Conservation (phyloP, 768 basidiomycete genomes). For the Suillus hirtellus region DNA sequence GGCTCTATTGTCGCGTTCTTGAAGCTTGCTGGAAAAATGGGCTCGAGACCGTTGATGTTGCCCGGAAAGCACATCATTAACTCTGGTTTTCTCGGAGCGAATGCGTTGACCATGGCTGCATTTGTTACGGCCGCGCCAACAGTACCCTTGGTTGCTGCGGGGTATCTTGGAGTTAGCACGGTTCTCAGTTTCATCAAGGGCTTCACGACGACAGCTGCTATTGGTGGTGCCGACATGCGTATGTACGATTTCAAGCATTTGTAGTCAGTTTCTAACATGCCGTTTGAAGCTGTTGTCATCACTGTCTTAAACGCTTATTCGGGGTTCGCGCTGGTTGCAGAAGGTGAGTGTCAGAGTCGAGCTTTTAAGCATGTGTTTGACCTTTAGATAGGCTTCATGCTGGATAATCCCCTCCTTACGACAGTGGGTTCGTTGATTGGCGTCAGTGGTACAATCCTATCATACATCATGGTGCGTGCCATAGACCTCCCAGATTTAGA, state of each 20-base stretch:
- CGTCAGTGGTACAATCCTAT: constrained; percentile 87
- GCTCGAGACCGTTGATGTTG: constrained; percentile 68
- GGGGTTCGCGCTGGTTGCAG: constrained; percentile 88
- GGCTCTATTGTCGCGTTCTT: constrained; percentile 89
- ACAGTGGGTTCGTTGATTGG: constrained; percentile 87
- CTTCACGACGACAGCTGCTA: constrained; percentile 86
- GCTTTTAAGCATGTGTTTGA: background rate
- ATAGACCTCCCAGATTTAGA: background rate
- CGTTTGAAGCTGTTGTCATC: constrained; percentile 73
- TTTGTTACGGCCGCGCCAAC: constrained; percentile 71
- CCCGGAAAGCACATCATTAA: constrained; percentile 83
- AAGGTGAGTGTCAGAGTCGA: constrained; percentile 45
- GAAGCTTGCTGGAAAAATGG: constrained; percentile 82
- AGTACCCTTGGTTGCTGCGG: constrained; percentile 74
- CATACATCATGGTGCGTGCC: constrained; percentile 82
- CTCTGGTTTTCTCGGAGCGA: constrained; percentile 65
- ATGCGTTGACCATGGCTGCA: constrained; percentile 71
- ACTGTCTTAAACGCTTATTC: constrained; percentile 91
- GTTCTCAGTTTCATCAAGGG: constrained; percentile 83
- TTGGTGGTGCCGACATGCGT: constrained; percentile 95
- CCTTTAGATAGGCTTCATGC: constrained; percentile 65
- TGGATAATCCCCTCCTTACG: constrained; percentile 81
- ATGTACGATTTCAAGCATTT: constrained; percentile 31
- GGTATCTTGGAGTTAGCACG: constrained; percentile 73
- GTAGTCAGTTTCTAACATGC: constrained; percentile 13